Evolutionary conservation across 495 filamentous ascomycete genomes (phyloP), one percentile per base, ranked within the genome.

Genomic region (Gamarada debralockiae): DNA sequence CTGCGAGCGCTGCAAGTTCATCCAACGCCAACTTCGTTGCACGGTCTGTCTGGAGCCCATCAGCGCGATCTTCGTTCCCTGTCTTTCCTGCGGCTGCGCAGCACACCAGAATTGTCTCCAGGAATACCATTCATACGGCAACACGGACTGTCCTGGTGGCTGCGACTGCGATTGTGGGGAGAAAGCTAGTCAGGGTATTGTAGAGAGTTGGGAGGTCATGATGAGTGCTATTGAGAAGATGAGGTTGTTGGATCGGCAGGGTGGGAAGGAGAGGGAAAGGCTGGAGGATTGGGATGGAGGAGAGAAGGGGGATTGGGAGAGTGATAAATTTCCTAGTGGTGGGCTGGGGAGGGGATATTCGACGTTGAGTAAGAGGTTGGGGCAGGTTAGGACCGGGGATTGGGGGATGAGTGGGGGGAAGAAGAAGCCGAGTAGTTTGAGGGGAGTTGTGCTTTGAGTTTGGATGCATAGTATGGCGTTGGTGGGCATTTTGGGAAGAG

Each of bases 61-160:
- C 48, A 70, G 70, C 42, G 75, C 75, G 0, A 65, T 81, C 0
- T 86, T 81, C 61, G 67, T 73, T 3, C 70, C 81, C 5, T 86
- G 82, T 57, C 65, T 84, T 5, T 67, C 65, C 43, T 86, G 82
- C 54, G 82, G 82, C n/a, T 83, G 83, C 54, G 76, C 75, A 12
- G 69, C 68, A 13, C 82, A 86, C 62, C 73, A 79, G 22, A 52
- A 59, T 10, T 81, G 77, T 56, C 67, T 83, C n/a, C 63, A 69
- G 46, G 66, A 75, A 59, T 75, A 78, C 70, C 69, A 82, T 57
- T 68, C 61, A 18, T 65, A 67, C 20, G 73, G 72, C 24, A 70
- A 73, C 47, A 68, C 58, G 2, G 67, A 75, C 8, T 74, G 71
- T 56, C 63, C 68, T 34, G 64, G 69, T 9, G 72, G 70, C 5